A percentile compares a stretch with the other conserved stretches of the same genome.
Evolutionary conservation across 805 yeast species (phyloP).

Genomic region (Starmerella roubikii): DNA sequence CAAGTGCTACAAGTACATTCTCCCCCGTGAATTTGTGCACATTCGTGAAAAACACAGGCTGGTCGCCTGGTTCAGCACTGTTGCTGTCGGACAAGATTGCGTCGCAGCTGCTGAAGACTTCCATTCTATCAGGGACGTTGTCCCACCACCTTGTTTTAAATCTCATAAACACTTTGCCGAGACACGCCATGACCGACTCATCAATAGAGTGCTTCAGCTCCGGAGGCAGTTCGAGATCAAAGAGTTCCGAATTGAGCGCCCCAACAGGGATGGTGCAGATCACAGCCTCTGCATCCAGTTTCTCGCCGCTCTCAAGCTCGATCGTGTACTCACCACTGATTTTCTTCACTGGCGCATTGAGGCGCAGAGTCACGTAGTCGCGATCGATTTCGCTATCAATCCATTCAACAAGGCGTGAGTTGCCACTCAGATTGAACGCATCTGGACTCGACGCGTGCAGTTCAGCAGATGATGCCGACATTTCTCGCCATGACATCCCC

Average conservation of each 20-base stretch:
- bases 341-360: constrained; percentile 32
- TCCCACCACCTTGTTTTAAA: constrained; percentile 51
- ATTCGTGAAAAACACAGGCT: constrained; percentile 52
- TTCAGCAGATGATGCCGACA: constrained; percentile 53
- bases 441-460: constrained; percentile 55
- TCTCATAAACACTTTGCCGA: constrained; percentile 62
- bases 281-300: constrained; percentile 36
- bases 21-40: constrained; percentile 32
- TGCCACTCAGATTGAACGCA: constrained; percentile 49
- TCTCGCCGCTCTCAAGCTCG: constrained; percentile 26
- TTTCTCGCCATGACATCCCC: constrained; percentile 51
- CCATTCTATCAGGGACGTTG: constrained; percentile 36
- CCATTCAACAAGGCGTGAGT: constrained; percentile 37
- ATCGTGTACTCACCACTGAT: constrained; percentile 22
- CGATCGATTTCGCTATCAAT: constrained; percentile 31
- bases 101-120: constrained; percentile 29
- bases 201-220: constrained; percentile 29
- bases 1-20: constrained; percentile 46
- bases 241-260: constrained; percentile 37
- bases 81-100: constrained; percentile 8
- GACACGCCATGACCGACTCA: constrained; percentile 44
- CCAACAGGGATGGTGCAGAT: constrained; percentile 70
- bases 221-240: constrained; percentile 44
- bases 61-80: constrained; percentile 33
- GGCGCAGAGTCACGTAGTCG: constrained; percentile 25